Conservation (phyloP, 768 basidiomycete species). For the Lactarius vividus region DNA sequence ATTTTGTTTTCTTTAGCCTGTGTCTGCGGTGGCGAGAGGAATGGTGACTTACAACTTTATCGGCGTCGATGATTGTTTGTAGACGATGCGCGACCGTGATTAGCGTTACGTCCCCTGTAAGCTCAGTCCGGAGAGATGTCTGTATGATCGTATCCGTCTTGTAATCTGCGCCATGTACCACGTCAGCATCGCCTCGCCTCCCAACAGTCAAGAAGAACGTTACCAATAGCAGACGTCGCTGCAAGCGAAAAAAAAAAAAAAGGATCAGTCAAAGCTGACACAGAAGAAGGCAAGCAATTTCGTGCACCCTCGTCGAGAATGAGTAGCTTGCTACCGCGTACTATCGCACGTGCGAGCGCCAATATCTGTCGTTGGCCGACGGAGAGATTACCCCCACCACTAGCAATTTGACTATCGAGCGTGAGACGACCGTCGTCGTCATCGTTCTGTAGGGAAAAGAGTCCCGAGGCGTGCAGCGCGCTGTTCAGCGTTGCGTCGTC, state of each 20-base stretch:
- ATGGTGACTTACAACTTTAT: constrained; percentile 46
- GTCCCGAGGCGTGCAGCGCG: constrained; percentile 49
- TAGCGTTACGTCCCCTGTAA: constrained; percentile 46
- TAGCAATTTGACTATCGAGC: constrained; percentile 45
- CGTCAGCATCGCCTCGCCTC: background rate
- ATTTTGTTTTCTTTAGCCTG: background rate
- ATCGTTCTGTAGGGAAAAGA: constrained; percentile 42
- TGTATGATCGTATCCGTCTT: constrained; percentile 59
- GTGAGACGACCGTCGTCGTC: constrained; percentile 39
- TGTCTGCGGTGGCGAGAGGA: background rate
- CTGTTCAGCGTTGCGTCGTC: constrained; percentile 52
- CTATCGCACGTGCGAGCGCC: constrained; percentile 57
- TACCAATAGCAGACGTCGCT: constrained; percentile 49
- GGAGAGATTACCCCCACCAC: constrained; percentile 46
- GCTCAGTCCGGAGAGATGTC: constrained; percentile 47
- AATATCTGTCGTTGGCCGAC: constrained; percentile 65
- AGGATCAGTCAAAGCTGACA: background rate
- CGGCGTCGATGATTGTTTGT: constrained; percentile 59
- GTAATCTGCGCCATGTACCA: constrained; percentile 42
- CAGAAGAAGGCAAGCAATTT: background rate
- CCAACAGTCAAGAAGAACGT: background rate
- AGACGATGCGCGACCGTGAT: constrained; percentile 60
- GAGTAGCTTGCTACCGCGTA: constrained; percentile 52
- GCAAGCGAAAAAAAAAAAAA: background rate
- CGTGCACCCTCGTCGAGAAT: constrained; percentile 53